These are phyloP conservation scores for Neofusicoccum kwambonambiense DNA, from an alignment of 2,329 filamentous ascomycete species.

Conservation along the genomic window DNA sequence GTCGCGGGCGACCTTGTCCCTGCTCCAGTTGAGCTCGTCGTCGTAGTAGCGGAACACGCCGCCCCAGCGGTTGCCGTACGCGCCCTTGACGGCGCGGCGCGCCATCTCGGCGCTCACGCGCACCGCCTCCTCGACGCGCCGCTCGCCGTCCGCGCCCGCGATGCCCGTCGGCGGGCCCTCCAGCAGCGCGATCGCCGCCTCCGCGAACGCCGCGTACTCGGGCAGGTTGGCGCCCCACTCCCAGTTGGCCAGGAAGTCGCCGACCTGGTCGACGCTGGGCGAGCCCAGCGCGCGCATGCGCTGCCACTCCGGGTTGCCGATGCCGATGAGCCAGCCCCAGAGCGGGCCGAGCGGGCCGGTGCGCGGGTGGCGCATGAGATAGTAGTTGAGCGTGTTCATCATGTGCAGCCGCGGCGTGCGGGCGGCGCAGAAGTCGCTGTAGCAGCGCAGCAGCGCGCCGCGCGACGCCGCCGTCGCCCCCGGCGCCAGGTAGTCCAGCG, in stretches of 20 bases:
- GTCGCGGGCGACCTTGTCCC: not conserved
- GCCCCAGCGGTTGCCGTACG: not conserved
- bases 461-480: not conserved
- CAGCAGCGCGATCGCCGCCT: not conserved
- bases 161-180: not conserved
- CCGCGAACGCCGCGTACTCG: not conserved
- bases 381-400: not conserved
- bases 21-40: not conserved
- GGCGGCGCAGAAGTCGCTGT: not conserved
- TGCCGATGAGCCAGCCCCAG: not conserved
- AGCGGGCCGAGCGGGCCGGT: not conserved
- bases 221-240: not conserved
- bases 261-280: not conserved
- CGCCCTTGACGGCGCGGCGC: not conserved
- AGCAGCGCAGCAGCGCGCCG: not conserved
- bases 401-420: not conserved
- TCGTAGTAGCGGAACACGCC: conserved; percentile 3
- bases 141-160: not conserved
- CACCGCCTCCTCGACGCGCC: not conserved
- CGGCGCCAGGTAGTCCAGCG: not conserved
- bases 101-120: not conserved
- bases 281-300: not conserved
- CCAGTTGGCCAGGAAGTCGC: not conserved
- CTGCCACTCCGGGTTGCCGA: not conserved
- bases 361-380: not conserved